phyloP scores from a whole-genome alignment of 108 stramenopile species.

The Pseudonitzschia delicatissima region DNA sequence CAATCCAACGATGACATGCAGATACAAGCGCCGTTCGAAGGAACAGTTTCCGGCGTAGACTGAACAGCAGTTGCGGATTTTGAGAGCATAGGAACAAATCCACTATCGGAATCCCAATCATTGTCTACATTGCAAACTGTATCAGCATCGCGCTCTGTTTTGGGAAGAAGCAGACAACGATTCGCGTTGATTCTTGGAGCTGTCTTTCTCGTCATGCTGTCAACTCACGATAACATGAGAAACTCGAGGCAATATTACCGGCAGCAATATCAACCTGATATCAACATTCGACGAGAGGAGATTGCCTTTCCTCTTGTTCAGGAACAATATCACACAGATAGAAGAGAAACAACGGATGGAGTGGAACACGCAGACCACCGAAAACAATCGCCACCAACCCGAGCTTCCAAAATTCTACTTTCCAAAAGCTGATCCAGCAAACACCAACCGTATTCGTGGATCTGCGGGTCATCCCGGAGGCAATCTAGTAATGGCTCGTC shows the following conservation, averaged over 20 bases:
- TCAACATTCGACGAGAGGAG: slow-evolving; percentile 15
- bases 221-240: background rate
- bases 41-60: background rate
- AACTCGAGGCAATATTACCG: slow-evolving; percentile 2
- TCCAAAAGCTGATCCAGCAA: background rate
- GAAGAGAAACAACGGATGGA: background rate
- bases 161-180: background rate
- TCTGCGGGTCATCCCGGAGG: background rate
- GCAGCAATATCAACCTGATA: background rate
- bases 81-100: background rate
- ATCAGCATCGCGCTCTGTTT: background rate
- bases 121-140: background rate
- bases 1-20: background rate
- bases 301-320: slow-evolving; percentile 12
- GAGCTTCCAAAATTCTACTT: slow-evolving; percentile 17
- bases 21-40: background rate
- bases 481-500: slow-evolving; percentile 32
- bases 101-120: background rate
- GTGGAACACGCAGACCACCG: background rate
- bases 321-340: background rate
- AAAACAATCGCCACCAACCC: background rate
- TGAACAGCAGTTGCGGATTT: slow-evolving; percentile 1
- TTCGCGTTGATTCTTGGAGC: background rate
- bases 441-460: background rate
- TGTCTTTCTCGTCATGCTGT: background rate